These are phyloP conservation scores for Hypoxylon sp. DNA, from an alignment of 2,329 filamentous ascomycete species.

Conservation along the genomic window DNA sequence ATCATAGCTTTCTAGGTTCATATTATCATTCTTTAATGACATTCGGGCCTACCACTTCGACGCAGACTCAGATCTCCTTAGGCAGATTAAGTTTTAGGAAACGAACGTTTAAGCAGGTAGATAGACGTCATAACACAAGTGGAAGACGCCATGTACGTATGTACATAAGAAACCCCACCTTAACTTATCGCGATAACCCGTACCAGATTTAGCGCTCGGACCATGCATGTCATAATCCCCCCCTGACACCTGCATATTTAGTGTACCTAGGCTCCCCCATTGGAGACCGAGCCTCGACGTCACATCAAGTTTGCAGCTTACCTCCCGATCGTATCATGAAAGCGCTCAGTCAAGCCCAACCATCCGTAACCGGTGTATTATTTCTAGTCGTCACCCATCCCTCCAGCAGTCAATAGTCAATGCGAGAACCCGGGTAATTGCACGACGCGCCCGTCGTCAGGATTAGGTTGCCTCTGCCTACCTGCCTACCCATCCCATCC, in stretches of 20 bases:
- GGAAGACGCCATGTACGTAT: not conserved
- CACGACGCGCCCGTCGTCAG: constrained; percentile 38
- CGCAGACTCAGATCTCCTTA: not conserved
- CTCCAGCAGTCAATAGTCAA: constrained; percentile 7
- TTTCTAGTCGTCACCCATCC: not conserved
- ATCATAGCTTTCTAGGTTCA: not conserved
- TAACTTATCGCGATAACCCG: constrained; percentile 27
- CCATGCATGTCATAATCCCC: constrained; percentile 38
- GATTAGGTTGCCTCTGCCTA: constrained; percentile 4
- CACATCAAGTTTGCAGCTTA: constrained; percentile 29
- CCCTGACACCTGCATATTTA: constrained; percentile 12
- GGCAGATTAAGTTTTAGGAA: not conserved
- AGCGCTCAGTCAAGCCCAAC: not conserved
- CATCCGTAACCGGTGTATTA: not conserved
- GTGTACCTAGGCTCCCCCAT: not conserved
- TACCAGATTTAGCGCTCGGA: constrained; percentile 27
- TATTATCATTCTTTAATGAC: not conserved
- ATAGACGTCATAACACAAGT: constrained; percentile 14
- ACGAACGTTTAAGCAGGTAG: not conserved
- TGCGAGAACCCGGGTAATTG: constrained; percentile 19
- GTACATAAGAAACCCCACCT: constrained; percentile 14
- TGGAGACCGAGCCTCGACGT: constrained; percentile 35
- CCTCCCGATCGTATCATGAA: constrained; percentile 12
- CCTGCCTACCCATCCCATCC: too few relatives aligned
- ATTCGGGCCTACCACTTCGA: not conserved